Evolutionary conservation across 2,329 filamentous ascomycete genomes (phyloP), one percentile per base, ranked within the genome.

Genomic region (Orbilia blumenaviensis): DNA sequence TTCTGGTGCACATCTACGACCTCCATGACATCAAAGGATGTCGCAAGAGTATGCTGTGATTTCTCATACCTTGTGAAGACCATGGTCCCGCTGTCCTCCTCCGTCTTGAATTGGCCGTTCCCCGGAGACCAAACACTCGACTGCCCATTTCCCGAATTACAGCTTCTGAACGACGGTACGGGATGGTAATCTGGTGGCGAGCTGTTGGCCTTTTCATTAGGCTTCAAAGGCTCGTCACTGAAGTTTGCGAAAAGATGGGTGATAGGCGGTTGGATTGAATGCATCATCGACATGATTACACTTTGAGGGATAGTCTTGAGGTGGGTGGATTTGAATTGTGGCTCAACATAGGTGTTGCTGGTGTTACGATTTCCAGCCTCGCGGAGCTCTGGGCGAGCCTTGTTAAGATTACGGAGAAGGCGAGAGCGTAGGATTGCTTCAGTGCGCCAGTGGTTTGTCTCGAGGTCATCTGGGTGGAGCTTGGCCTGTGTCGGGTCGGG

Each of bases 241-340:
- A 75, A 75, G 46, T 56, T 75, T 14, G 54, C 71, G 21, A 54
- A 75, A 16, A 75, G 63, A 36, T 75, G 71, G 16, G 71, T 68
- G 25, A 75, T 58, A 8, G 71, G 71, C 18, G 71, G 71, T 25
- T 75, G 71, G 10, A 75, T 75, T 38, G 64, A 27, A 44, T 75
- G 71, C 71, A 75, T 75, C 71, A 75, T 75, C 12, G 71, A 75
- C 71, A 75, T 75, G 44, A 75, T 75, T 10, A 75, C 71, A 38
- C 71, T 75, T 48, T 75, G 68, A 14, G 71, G 71, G n/a, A 75
- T 75, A 23, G 71, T 75, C 41, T 75, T 75, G 14, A 75, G 46
- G 32, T 75, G 71, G 6, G 71, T 75, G 27, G 71, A 68, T 50
- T 75, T 75, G 25, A 75, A 75, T 18, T 68, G 63, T 25, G 71